Percentiles rank a stretch among this genome's conserved stretches.
Conservation (phyloP, 768 basidiomycete species). For the Leccinum subgranulosum region DNA sequence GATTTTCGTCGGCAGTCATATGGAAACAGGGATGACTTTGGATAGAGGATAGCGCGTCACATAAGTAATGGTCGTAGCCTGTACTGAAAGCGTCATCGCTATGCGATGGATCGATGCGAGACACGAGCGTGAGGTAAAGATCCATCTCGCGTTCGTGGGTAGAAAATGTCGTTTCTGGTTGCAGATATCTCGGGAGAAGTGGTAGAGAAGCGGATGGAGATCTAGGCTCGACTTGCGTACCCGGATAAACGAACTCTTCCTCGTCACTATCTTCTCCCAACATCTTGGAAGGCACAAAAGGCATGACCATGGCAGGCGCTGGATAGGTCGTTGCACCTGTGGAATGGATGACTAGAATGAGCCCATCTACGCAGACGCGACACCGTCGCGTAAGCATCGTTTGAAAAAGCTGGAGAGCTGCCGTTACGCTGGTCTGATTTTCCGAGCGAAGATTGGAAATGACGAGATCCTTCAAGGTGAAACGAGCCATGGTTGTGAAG, state of each 20-base stretch:
- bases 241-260: conserved; percentile 45
- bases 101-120: conserved; percentile 71
- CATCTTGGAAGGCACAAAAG: conserved; percentile 17
- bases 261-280: conserved; percentile 50
- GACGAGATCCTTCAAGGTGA: conserved; percentile 88
- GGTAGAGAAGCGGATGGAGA: conserved; percentile 12
- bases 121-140: conserved; percentile 74
- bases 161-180: conserved; percentile 72
- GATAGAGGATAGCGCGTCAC: conserved; percentile 68
- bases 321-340: conserved; percentile 73
- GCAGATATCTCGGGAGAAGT: conserved; percentile 42
- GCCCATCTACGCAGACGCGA: conserved; percentile 55
- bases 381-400: conserved; percentile 73
- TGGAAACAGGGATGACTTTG: conserved; percentile 62
- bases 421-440: conserved; percentile 61
- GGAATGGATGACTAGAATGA: conserved; percentile 70
- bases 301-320: conserved; percentile 44
- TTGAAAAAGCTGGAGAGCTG: conserved; percentile 78
- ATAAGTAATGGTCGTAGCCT: conserved; percentile 79
- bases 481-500: conserved; percentile 83
- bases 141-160: conserved; percentile 84
- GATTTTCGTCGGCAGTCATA: conserved; percentile 40
- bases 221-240: conserved; percentile 20
- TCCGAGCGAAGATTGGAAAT: conserved; percentile 72
- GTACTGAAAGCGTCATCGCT: conserved; percentile 75